Percentiles rank a stretch among this genome's conserved stretches.
These are phyloP conservation scores for Trichomonas gallinae DNA, from an alignment of 208 protist species.

Conservation along the genomic window DNA sequence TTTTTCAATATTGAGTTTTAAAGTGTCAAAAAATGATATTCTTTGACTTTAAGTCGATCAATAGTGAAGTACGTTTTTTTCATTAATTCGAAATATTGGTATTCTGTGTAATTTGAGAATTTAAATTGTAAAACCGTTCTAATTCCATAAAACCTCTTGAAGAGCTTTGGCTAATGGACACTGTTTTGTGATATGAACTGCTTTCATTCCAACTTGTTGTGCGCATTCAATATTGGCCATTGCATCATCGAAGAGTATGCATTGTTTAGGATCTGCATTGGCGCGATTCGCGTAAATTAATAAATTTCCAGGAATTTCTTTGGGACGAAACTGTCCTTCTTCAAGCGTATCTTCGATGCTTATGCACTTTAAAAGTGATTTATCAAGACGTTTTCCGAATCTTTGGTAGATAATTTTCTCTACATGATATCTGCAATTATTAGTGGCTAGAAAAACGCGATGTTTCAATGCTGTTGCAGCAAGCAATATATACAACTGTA, in stretches of 20 bases:
- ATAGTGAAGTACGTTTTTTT: no score
- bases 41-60: no score
- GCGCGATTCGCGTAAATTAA: neutral
- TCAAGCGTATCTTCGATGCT: neutral
- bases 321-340: neutral
- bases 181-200: neutral
- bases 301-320: neutral
- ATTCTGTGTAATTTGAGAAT: no score
- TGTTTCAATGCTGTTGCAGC: neutral
- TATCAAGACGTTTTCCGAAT: neutral
- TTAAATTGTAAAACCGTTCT: no score
- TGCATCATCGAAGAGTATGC: neutral
- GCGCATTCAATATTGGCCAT: neutral
- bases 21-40: no score
- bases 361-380: neutral
- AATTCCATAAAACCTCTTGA: neutral
- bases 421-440: neutral
- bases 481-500: neutral
- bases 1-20: no score
- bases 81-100: no score
- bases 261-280: neutral
- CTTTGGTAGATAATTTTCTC: neutral
- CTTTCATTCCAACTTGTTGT: neutral
- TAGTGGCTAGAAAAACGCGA: neutral
- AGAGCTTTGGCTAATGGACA: neutral